phyloP scores from a whole-genome alignment of 306 rosid genomes.

The Vigna unguiculata region DNA sequence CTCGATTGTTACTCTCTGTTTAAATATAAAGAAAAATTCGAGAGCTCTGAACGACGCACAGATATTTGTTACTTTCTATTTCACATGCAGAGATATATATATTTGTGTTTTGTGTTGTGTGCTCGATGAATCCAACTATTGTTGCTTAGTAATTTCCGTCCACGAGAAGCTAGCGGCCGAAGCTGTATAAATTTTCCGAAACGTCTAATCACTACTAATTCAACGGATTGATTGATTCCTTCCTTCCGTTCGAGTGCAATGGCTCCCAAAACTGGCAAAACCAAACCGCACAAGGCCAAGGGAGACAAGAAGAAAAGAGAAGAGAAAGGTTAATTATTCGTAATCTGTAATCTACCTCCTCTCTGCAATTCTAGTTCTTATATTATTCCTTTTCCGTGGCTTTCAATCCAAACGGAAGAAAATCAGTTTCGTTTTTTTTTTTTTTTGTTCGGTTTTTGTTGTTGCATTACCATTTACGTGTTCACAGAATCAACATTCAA shows the following conservation, averaged over 20 bases:
- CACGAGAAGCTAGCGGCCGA: background rate
- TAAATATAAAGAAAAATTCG: constrained; percentile 5
- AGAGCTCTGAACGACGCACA: constrained; percentile 30
- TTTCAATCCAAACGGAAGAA: background rate
- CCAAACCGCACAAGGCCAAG: constrained; percentile 84
- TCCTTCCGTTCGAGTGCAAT: constrained; percentile 48
- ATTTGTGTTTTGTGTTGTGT: background rate
- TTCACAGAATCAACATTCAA: background rate
- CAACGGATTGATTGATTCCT: constrained; percentile 28
- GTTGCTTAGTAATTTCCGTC: constrained; percentile 52
- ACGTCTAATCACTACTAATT: background rate
- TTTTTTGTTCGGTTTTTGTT: background rate
- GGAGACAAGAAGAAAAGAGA: constrained; percentile 95
- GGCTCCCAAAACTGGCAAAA: constrained; percentile 91
- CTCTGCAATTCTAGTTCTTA: too few relatives aligned
- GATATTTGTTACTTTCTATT: too few relatives aligned
- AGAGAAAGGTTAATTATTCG: constrained; percentile 74
- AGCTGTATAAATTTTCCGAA: background rate
- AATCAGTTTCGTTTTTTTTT: background rate
- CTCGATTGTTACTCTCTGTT: background rate
- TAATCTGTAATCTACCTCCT: too few relatives aligned
- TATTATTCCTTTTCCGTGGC: background rate
- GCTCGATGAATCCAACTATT: constrained; percentile 49
- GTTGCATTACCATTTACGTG: background rate
- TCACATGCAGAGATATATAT: constrained; percentile 12